Conservation (phyloP, 2,329 filamentous ascomycete genomes). For the Apiospora marii region DNA sequence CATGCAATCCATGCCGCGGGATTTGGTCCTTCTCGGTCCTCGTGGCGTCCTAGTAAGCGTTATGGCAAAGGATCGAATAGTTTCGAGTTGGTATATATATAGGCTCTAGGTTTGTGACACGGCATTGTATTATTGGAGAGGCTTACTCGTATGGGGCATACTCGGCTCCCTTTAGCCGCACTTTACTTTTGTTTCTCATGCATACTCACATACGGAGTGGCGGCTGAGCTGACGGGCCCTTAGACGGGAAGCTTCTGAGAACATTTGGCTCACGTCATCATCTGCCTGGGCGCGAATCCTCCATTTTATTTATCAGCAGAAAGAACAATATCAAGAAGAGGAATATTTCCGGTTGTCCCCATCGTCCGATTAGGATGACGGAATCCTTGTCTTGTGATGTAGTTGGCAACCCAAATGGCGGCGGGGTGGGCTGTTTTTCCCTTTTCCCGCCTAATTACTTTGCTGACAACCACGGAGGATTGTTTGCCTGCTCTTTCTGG, state of each 20-base stretch:
- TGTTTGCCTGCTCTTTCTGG: background rate
- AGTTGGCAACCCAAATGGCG: background rate
- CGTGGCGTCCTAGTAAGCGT: background rate
- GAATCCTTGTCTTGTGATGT: background rate
- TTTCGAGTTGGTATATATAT: background rate
- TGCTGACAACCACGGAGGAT: background rate
- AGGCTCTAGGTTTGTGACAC: background rate
- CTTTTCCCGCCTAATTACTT: background rate
- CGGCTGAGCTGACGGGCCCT: background rate
- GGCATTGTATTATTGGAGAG: background rate
- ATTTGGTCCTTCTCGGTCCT: background rate
- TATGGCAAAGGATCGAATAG: too few relatives aligned
- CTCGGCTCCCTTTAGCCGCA: background rate
- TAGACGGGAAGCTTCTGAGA: background rate
- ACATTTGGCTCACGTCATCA: slow-evolving; percentile 1
- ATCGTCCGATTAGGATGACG: background rate
- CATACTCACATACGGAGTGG: background rate
- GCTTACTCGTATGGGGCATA: background rate
- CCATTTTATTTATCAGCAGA: background rate
- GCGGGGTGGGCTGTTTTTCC: background rate
- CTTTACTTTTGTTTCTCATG: background rate
- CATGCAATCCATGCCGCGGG: background rate
- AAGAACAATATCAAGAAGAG: background rate
- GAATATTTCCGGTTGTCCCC: background rate
- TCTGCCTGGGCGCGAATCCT: background rate